Base-by-base conservation (phyloP, 2,329 filamentous ascomycete genomes). In the Raffaelea deltoideospora region DNA sequence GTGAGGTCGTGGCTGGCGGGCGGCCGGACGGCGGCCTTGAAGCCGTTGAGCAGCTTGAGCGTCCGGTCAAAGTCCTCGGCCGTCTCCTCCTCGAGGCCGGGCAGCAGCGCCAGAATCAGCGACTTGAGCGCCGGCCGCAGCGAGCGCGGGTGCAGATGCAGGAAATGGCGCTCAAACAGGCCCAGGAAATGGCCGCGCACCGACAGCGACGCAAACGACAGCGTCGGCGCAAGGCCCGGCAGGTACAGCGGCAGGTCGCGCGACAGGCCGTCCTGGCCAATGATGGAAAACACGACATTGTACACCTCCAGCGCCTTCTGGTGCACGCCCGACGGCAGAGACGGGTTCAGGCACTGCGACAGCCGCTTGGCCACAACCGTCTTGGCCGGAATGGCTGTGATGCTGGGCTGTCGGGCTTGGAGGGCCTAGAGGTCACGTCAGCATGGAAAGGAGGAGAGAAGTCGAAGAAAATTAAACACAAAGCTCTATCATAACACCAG, bases 221-320 rank as follows among this genome's bases (percentile, higher is more conserved):
- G 67, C 1, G 88, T 88, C 11, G 87, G 76, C 13, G 85, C 80
- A 26, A 98, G 67, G 22, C 90, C 90, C 1, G 92, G 87, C 1
- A 96, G 72, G 56, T 94, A 96, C 27, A 96, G 64, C 14, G 80
- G 73, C 31, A 98, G 70, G 52, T 96, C 87, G 47, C 69, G 71
- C 15, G 85, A 81, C 26, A 98, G 63, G 3, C 77, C 79, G 53
- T 90, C 79, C 50, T 69, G 76, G 38, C 85, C 83, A 49, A 98
- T 85, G 45, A 85, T 70, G 17, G 77, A 74, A 53, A 98, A 98
- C 45, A 96, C 76, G 52, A 85, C 85, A 33, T 68, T 75, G 56
- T 98, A 98, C 30, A 96, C 83, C 57, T 98, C 90, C 39, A 98
- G 70, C 2, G 90, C 77, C 56, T 96, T 98, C 57, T 98, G 92